A percentile compares a stretch with the other conserved stretches of the same genome.
These are phyloP conservation scores for Botrytis aclada DNA, from an alignment of 2,329 filamentous ascomycete genomes.

Conservation along the genomic window DNA sequence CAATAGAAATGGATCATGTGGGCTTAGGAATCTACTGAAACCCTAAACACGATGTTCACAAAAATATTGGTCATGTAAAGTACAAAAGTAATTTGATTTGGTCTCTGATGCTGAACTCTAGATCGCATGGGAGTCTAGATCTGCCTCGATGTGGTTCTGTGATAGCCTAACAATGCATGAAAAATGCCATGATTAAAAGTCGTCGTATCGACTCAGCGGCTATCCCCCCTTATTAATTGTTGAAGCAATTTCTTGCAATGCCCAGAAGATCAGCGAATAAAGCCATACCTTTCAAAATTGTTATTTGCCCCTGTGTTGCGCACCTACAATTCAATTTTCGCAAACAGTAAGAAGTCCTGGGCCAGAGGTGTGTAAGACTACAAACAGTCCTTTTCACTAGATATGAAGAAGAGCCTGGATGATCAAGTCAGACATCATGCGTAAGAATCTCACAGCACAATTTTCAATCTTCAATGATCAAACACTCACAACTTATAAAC, in stretches of 20 bases:
- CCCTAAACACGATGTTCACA: not conserved
- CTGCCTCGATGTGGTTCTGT: no score
- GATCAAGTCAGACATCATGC: not conserved
- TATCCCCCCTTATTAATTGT: no score
- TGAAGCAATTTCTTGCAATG: no score
- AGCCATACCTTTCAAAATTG: no score
- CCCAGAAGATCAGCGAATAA: no score
- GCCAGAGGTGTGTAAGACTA: not conserved
- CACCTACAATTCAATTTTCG: no score
- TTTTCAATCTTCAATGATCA: not conserved
- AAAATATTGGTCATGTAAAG: not conserved
- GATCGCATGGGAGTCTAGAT: not conserved
- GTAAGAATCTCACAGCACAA: not conserved
- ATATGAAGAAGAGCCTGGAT: not conserved
- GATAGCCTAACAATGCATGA: no score
- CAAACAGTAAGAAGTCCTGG: no score
- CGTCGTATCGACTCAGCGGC: no score
- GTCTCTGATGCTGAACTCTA: not conserved
- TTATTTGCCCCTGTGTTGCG: no score
- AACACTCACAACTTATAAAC: not conserved
- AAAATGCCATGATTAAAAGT: no score
- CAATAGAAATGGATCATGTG: rapidly evolving
- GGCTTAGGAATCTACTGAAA: rapidly evolving
- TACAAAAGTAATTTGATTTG: not conserved
- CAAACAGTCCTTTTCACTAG: not conserved